Conservation (phyloP, 345 rosid species). For the Mallotus nudiflorus region DNA sequence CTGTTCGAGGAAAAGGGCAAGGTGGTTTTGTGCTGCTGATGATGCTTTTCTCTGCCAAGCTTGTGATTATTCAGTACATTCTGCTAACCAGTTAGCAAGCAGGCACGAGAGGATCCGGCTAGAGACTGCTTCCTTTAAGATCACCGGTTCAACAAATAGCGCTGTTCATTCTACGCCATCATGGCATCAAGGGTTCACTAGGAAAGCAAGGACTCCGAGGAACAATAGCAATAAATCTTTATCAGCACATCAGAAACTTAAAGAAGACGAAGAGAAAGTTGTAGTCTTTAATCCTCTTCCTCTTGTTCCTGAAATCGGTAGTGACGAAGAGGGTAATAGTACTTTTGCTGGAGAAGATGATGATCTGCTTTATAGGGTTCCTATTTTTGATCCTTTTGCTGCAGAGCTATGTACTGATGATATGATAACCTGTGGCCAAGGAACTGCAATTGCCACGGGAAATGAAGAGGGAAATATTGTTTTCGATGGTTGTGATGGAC, state of each 20-base stretch:
- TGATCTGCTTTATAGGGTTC: constrained; percentile 49
- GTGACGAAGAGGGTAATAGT: constrained; percentile 35
- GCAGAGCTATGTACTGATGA: constrained; percentile 19
- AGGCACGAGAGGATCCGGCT: constrained; percentile 61
- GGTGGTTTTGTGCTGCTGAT: constrained; percentile 63
- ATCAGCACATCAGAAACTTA: constrained; percentile 1
- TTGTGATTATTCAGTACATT: constrained; percentile 65
- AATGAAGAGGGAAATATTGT: constrained; percentile 21
- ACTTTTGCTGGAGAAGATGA: constrained; percentile 30
- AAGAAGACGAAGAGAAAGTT: constrained; percentile 14
- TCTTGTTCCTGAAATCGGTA: constrained; percentile 53
- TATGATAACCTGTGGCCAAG: constrained; percentile 16
- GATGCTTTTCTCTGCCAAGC: constrained; percentile 72
- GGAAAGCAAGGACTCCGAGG: constrained; percentile 58
- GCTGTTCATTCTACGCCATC: constrained; percentile 20
- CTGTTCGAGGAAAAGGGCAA: constrained; percentile 37
- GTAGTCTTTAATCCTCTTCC: constrained; percentile 16
- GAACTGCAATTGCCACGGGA: neutral
- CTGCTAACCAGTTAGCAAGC: constrained; percentile 60
- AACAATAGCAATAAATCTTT: constrained; percentile 14
- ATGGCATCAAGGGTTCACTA: constrained; percentile 57
- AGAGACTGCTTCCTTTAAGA: constrained; percentile 26
- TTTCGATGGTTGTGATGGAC: constrained; percentile 15
- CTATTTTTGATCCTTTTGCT: constrained; percentile 46
- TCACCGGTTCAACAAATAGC: neutral